Conservation (phyloP, 208 protist genomes). For the Blastocrithidia nonstop region DNA sequence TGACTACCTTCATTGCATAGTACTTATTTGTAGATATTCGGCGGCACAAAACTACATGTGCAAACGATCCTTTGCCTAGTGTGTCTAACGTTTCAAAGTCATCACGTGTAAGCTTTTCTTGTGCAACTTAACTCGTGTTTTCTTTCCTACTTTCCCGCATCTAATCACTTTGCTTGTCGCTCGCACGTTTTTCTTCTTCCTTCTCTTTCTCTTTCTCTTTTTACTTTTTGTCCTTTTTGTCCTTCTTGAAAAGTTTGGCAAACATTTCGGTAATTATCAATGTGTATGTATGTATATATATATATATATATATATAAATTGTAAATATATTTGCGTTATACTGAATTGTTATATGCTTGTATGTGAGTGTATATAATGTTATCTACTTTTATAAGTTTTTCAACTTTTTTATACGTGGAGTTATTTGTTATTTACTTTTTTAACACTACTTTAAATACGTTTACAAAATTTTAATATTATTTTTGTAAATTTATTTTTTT, state of each 20-base stretch:
- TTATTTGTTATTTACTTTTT: constrained; percentile 1
- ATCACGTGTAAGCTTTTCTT: constrained; percentile 81
- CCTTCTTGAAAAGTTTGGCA: constrained; percentile 69
- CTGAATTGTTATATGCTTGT: background rate
- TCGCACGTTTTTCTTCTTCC: constrained; percentile 4
- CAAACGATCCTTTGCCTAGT: constrained; percentile 91
- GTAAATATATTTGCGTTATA: background rate
- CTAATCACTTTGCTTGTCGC: constrained; percentile 10
- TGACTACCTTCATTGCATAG: constrained; percentile 91
- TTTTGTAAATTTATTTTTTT: no score
- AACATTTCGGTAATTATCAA: constrained; percentile 41
- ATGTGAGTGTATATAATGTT: constrained; percentile 3
- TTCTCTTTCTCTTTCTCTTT: no score
- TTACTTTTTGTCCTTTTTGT: constrained; percentile 83
- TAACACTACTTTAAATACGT: no score
- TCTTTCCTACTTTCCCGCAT: constrained; percentile 9
- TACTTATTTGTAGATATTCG: constrained; percentile 80
- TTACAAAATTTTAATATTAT: no score
- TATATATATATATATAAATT: background rate
- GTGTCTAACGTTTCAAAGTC: constrained; percentile 87
- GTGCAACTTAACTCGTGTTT: constrained; percentile 9
- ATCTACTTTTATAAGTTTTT: constrained; percentile 3
- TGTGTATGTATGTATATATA: background rate
- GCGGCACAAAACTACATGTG: constrained; percentile 88
- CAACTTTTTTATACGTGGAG: constrained; percentile 1